Evolutionary conservation across 768 basidiomycete species (phyloP).

Genomic region (Lactarius psammicola): DNA sequence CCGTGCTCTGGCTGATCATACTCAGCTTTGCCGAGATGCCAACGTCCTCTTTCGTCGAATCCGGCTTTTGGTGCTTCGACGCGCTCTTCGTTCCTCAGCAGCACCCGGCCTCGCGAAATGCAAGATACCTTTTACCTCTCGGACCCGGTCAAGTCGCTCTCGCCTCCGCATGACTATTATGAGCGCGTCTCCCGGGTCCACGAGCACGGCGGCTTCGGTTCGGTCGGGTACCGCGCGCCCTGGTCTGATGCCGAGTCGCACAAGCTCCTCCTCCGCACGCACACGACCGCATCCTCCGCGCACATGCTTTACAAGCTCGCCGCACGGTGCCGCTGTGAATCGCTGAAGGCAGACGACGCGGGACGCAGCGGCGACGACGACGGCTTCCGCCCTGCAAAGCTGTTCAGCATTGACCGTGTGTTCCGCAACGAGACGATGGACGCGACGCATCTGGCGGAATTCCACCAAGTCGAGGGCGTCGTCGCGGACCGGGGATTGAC

Average conservation of each 20-base stretch:
- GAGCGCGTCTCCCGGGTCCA: constrained; percentile 81
- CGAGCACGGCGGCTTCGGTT: constrained; percentile 84
- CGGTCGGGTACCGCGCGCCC: constrained; percentile 94
- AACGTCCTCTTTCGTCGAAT: constrained; percentile 92
- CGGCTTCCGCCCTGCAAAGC: constrained; percentile 86
- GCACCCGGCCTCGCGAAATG: constrained; percentile 94
- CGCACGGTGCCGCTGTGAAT: constrained; percentile 70
- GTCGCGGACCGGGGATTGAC: constrained; percentile 93
- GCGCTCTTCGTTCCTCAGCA: constrained; percentile 98
- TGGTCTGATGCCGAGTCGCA: constrained; percentile 92
- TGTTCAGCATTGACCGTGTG: constrained; percentile 97
- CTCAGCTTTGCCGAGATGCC: constrained; percentile 97
- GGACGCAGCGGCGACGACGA: constrained; percentile 49
- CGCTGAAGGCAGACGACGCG: constrained; percentile 42
- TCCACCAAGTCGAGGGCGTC: constrained; percentile 99
- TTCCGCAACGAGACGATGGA: constrained; percentile 99
- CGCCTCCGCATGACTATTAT: constrained; percentile 82
- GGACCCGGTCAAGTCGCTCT: constrained; percentile 75
- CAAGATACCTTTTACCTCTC: constrained; percentile 99
- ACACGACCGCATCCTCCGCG: constrained; percentile 93
- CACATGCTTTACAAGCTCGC: constrained; percentile 94
- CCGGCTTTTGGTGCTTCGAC: constrained; percentile 99
- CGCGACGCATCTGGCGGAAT: constrained; percentile 97
- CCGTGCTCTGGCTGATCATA: constrained; percentile 1
- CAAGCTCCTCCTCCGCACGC: constrained; percentile 91